A percentile compares a stretch with the other conserved stretches of the same genome.
These are phyloP conservation scores for Chimonanthus praecox DNA, from an alignment of 164 flowering plant species.

Conservation along the genomic window DNA sequence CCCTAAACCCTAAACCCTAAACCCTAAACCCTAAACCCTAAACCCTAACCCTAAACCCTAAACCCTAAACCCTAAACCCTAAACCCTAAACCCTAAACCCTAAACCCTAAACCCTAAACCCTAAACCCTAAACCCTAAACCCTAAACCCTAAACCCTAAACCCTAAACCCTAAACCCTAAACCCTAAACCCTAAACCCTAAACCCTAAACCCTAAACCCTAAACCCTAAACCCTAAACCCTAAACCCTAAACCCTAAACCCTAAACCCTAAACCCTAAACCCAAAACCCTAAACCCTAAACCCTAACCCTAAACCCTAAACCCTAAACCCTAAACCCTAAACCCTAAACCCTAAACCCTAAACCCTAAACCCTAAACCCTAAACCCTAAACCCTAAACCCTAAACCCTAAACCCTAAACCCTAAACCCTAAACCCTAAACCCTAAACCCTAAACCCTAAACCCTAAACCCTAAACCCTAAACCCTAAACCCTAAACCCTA, in stretches of 20 bases:
- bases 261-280: neutral
- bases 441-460: neutral
- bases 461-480: neutral
- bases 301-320: neutral
- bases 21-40: conserved; percentile 12
- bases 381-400: neutral
- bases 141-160: conserved; percentile 14
- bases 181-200: conserved; percentile 12
- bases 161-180: too few relatives aligned
- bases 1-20: conserved; percentile 5
- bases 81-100: conserved; percentile 14
- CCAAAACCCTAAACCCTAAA: too few relatives aligned
- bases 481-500: neutral
- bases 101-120: conserved; percentile 12
- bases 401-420: neutral
- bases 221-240: neutral
- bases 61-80: conserved; percentile 14
- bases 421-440: neutral
- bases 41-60: conserved; percentile 4
- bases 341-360: neutral
- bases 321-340: neutral
- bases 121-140: conserved; percentile 11
- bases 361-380: neutral
- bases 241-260: conserved; percentile 4
- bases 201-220: conserved; percentile 4